phyloP scores from a whole-genome alignment of 371 early-diverging fungal species.

The Saksenaea oblongispora region DNA sequence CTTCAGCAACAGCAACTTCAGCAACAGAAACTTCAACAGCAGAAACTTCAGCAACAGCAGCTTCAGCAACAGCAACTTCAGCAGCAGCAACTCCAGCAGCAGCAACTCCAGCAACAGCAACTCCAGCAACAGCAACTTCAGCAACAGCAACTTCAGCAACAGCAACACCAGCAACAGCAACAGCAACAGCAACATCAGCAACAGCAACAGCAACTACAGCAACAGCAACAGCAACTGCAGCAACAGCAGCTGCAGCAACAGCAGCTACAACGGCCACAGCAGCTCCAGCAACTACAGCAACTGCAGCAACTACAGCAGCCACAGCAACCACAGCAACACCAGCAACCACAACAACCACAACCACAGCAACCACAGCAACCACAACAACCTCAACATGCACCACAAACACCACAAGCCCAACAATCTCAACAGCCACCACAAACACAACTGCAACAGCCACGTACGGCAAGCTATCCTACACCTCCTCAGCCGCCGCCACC shows the following conservation, averaged over 20 bases:
- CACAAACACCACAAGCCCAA: slow-evolving; percentile 12
- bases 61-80: slow-evolving; percentile 15
- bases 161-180: slow-evolving; percentile 17
- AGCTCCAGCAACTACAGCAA: slow-evolving; percentile 9
- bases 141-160: slow-evolving; percentile 19
- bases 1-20: slow-evolving; percentile 15
- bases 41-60: slow-evolving; percentile 17
- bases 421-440: slow-evolving; percentile 2
- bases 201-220: slow-evolving; percentile 13
- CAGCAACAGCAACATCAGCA: slow-evolving; percentile 15
- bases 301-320: slow-evolving; percentile 6
- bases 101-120: slow-evolving; percentile 17
- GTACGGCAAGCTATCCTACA: slow-evolving; percentile 8
- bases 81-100: slow-evolving; percentile 20
- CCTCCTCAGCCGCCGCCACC: background rate
- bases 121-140: slow-evolving; percentile 15
- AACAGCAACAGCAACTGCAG: slow-evolving; percentile 23
- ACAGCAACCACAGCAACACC: slow-evolving; percentile 19
- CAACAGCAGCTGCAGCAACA: slow-evolving; percentile 19
- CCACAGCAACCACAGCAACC: slow-evolving; percentile 16
- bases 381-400: slow-evolving; percentile 15
- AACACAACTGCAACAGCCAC: slow-evolving; percentile 17
- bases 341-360: slow-evolving; percentile 20
- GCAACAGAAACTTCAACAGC: slow-evolving; percentile 20
- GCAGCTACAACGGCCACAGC: slow-evolving; percentile 12